These are phyloP conservation scores for Carex sylvatica DNA, from an alignment of 202 grass and related monocot species.

Conservation along the genomic window DNA sequence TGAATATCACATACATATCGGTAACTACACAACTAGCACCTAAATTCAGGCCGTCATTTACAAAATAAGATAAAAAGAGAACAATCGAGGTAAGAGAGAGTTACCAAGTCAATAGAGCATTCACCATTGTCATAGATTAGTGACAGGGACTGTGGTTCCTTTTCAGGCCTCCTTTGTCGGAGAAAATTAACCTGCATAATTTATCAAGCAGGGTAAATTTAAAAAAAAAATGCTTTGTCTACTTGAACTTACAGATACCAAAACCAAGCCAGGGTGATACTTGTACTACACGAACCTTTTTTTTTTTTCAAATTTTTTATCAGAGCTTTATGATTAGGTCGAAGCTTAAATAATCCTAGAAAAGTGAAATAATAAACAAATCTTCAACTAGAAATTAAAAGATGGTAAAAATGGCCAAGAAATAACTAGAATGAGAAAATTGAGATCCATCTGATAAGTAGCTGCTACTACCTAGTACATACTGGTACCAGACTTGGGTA, in stretches of 20 bases:
- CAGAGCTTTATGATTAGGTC: not conserved
- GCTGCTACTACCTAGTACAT: not conserved
- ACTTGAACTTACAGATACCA: not conserved
- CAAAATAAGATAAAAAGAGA: not conserved
- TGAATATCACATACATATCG: not conserved
- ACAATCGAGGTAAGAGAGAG: conserved; percentile 14
- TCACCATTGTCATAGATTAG: conserved; percentile 76
- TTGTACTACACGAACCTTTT: not conserved
- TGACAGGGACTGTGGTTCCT: conserved; percentile 82
- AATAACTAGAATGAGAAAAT: conserved; percentile 8
- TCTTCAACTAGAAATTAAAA: not conserved
- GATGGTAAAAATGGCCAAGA: not conserved
- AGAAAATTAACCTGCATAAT: conserved; percentile 84
- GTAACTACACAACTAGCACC: not conserved
- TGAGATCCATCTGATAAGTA: not conserved
- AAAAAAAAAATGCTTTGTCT: not conserved
- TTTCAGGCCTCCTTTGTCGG: conserved; percentile 64
- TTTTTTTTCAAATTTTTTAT: not conserved
- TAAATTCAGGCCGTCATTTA: not conserved
- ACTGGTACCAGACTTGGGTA: not conserved
- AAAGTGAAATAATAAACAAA: not conserved
- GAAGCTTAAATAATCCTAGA: not conserved
- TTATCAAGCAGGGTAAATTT: conserved; percentile 14
- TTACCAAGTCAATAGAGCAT: conserved; percentile 94
- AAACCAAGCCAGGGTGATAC: not conserved